Evolutionary conservation across 306 rosid species (phyloP).

Genomic region (Acacia confusa): DNA sequence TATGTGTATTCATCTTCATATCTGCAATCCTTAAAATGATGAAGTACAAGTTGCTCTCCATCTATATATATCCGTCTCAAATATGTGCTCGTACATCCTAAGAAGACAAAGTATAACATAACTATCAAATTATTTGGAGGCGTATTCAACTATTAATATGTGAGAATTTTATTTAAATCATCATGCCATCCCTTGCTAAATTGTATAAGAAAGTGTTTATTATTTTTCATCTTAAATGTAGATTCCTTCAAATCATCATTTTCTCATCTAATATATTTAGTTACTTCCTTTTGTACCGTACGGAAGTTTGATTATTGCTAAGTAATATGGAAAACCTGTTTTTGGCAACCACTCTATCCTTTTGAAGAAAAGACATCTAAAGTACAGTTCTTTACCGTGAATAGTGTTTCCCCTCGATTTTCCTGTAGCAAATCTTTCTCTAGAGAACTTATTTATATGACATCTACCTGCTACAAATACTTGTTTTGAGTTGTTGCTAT

Average conservation of each 20-base stretch:
- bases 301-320: neutral
- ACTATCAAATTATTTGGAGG: slow-evolving; percentile 10
- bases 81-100: neutral
- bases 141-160: slow-evolving; percentile 17
- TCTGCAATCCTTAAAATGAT: neutral
- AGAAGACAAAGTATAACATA: neutral
- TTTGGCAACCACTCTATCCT: neutral
- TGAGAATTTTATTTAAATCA: neutral
- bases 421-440: slow-evolving; percentile 6
- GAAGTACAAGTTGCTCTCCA: neutral
- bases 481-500: slow-evolving; percentile 20
- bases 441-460: slow-evolving; percentile 1
- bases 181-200: neutral
- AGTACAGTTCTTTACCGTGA: slow-evolving; percentile 11
- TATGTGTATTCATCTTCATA: slow-evolving; percentile 2
- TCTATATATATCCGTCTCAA: neutral
- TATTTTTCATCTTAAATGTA: slow-evolving; percentile 1
- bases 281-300: slow-evolving; percentile 3
- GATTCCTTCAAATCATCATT: neutral
- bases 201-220: slow-evolving; percentile 7
- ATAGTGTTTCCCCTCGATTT: slow-evolving; percentile 14
- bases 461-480: slow-evolving; percentile 18
- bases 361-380: slow-evolving; percentile 2
- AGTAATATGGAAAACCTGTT: slow-evolving; percentile 13
- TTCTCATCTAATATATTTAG: neutral